Evolutionary conservation across 495 filamentous ascomycete species (phyloP).

Genomic region (Aspergillus nidulans): DNA sequence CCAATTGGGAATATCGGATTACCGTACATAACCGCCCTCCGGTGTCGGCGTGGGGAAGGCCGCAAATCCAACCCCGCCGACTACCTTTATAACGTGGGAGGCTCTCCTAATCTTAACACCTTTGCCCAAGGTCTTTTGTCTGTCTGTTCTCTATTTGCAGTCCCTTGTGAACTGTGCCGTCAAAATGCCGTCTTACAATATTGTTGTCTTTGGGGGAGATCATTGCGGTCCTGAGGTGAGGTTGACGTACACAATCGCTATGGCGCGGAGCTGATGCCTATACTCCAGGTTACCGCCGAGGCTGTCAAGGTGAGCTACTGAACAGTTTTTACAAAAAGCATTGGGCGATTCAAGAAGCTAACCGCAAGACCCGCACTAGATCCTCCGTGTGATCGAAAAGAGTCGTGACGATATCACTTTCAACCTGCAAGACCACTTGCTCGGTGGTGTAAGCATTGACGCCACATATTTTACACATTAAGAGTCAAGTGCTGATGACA

Average conservation of each 20-base stretch:
- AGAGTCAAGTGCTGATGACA: not conserved
- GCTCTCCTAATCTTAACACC: slow-evolving; percentile 16
- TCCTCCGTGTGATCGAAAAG: slow-evolving; percentile 70
- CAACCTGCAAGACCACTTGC: slow-evolving; percentile 85
- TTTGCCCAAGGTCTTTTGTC: not conserved
- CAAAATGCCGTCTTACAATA: slow-evolving; percentile 49
- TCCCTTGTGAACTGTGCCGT: not conserved
- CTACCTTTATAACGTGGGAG: slow-evolving; percentile 16
- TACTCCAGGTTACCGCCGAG: slow-evolving; percentile 56
- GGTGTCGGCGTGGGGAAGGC: slow-evolving; percentile 27
- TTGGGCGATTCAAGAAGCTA: not conserved
- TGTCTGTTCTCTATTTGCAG: not conserved
- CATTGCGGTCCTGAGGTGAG: slow-evolving; percentile 92
- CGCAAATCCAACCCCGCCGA: slow-evolving; percentile 13
- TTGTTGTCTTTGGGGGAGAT: slow-evolving; percentile 79
- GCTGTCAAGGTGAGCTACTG: slow-evolving; percentile 68
- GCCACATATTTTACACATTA: not conserved
- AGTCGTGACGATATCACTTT: slow-evolving; percentile 65
- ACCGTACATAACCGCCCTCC: slow-evolving; percentile 16
- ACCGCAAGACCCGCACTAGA: slow-evolving; percentile 20
- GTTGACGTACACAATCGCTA: not conserved
- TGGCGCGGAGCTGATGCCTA: slow-evolving; percentile 13
- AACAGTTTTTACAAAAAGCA: not conserved
- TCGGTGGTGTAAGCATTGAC: slow-evolving; percentile 73
- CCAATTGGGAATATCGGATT: slow-evolving; percentile 8